Base-by-base conservation (phyloP, 441 rosid genomes). In the Populus hybrid region DNA sequence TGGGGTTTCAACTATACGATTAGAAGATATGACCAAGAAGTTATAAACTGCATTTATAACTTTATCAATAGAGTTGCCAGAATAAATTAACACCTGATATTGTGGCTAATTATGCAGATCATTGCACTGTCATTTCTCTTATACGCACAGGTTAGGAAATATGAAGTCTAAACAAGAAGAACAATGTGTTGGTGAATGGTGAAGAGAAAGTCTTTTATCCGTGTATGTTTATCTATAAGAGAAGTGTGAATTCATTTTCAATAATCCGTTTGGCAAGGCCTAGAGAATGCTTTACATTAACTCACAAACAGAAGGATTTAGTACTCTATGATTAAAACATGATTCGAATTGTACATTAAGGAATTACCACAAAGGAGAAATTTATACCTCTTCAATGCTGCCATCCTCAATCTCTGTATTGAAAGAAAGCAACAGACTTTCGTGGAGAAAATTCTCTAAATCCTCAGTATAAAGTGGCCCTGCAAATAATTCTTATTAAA, bases 331-430 rank as follows among this genome's bases (percentile, higher is more conserved):
- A 46, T 46, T 3, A 46, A 46, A 46, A 0, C 6, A 14, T 5
- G 19, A 14, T 46, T 46, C 18, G 19, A 46, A 46, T 14, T 46
- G 7, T 1, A 4, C 19, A 46, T 46, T 5, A 5, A 46, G 57
- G 57, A 46, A 46, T 46, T 46, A 12, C 57, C 19, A 46, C 19
- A 12, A 38, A 9, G 68, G 7, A 63, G 30, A 7, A 10, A 28
- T 42, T 2, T 8, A 21, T 73, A 87, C 97, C 89, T 92, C 89
- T 77, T 94, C 97, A 76, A 89, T 91, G 90, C 95, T 94, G 63
- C 96, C 98, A 80, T 94, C 96, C 77, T 94, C 98, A 9, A 91
- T 85, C 81, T 91, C 92, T 40, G 98, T 91, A 76, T 90, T 92
- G 83, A 94, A 90, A 70, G 89, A 85, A 61, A 94, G 88, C 69